Conservation (phyloP, 257 asterid species). For the Solanum chiquidenum region DNA sequence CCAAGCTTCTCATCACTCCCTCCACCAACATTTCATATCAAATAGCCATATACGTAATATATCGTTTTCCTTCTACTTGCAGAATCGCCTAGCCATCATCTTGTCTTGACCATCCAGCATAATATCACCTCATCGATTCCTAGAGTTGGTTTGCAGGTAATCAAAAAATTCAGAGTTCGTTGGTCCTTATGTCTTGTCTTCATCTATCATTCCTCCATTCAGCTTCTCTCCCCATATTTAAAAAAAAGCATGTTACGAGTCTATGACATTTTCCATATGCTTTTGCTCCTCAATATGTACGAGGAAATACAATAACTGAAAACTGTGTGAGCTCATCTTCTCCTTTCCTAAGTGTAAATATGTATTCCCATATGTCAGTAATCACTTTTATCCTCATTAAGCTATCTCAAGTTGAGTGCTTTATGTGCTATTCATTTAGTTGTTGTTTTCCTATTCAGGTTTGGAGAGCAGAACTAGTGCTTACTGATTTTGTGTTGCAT, state of each 20-base stretch:
- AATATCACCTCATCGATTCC: constrained; percentile 87
- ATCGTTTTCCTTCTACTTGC: constrained; percentile 14
- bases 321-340: not conserved
- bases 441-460: constrained; percentile 30
- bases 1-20: not conserved
- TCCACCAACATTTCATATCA: not conserved
- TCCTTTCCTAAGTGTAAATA: not conserved
- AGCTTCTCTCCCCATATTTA: not conserved
- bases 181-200: not conserved
- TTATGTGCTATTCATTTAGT: not conserved
- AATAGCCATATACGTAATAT: not conserved
- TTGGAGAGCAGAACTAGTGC: constrained; percentile 84
- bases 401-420: not conserved
- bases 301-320: not conserved
- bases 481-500: constrained; percentile 87
- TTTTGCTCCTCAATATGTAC: not conserved
- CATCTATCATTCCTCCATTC: not conserved
- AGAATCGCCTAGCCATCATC: constrained; percentile 41
- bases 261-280: not conserved
- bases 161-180: not conserved
- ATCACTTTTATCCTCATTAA: not conserved
- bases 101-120: constrained; percentile 58
- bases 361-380: not conserved
- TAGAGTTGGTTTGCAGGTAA: constrained; percentile 92
- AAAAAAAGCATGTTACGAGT: not conserved